phyloP scores from a whole-genome alignment of 2,329 filamentous ascomycete species.

The Blastomyces parvus region DNA sequence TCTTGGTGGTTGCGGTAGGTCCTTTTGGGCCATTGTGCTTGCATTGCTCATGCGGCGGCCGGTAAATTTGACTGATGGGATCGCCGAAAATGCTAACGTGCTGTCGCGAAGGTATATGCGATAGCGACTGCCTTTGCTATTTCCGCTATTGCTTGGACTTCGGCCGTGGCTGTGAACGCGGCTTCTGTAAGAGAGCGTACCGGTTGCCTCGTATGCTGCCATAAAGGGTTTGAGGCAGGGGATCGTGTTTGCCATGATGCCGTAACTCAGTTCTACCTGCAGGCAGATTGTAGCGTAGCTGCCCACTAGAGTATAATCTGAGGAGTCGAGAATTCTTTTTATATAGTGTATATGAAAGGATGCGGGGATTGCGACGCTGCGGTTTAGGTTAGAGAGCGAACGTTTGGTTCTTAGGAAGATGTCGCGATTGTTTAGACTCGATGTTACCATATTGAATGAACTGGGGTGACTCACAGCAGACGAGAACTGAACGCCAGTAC shows the following conservation, averaged over 20 bases:
- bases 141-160: neutral
- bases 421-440: neutral
- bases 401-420: neutral
- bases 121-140: neutral
- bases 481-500: slow-evolving; percentile 36
- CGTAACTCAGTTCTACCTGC: slow-evolving; percentile 36
- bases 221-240: slow-evolving; percentile 40
- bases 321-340: slow-evolving; percentile 22
- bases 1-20: neutral
- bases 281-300: slow-evolving; percentile 29
- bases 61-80: neutral
- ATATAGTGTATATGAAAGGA: slow-evolving; percentile 33
- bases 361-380: slow-evolving; percentile 35
- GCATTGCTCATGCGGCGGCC: neutral
- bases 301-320: slow-evolving; percentile 31
- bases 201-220: slow-evolving; percentile 24
- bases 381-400: neutral
- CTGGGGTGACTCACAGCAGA: slow-evolving; percentile 26
- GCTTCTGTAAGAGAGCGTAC: slow-evolving; percentile 6
- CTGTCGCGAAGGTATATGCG: neutral
- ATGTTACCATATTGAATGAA: neutral
- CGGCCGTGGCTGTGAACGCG: neutral
- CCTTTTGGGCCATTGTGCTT: neutral
- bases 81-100: neutral
- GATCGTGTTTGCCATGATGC: slow-evolving; percentile 34